Percentiles rank a stretch among this genome's conserved stretches.
phyloP scores from a whole-genome alignment of 225 moss, liverwort and hornwort species.

The Anthoceros angustus region DNA sequence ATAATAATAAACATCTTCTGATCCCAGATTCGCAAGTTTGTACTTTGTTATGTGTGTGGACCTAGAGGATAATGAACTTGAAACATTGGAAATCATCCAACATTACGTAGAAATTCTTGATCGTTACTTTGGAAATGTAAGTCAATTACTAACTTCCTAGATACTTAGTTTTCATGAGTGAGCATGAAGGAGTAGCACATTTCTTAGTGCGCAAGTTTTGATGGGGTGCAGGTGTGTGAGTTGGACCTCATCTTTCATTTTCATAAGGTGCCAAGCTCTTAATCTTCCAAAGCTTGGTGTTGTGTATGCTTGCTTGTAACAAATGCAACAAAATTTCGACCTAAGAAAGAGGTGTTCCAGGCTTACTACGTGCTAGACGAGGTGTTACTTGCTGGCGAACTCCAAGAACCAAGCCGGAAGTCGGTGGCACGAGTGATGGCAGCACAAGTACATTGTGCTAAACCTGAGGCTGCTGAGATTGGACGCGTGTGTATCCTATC shows the following conservation, averaged over 20 bases:
- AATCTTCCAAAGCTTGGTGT: no score
- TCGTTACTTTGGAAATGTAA: constrained; percentile 96
- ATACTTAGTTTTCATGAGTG: no score
- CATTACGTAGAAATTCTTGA: constrained; percentile 96
- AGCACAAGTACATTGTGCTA: background rate
- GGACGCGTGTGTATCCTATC: background rate
- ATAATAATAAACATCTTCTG: no score
- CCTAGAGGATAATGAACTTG: constrained; percentile 80
- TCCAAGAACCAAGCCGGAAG: background rate
- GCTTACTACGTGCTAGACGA: constrained; percentile 1
- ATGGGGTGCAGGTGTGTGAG: background rate
- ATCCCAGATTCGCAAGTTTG: constrained; percentile 81
- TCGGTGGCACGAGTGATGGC: background rate
- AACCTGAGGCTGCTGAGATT: background rate
- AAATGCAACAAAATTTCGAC: background rate
- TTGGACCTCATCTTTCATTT: background rate
- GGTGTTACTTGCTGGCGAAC: background rate
- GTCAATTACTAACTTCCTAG: no score
- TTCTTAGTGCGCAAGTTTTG: background rate
- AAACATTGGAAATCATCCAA: constrained; percentile 94
- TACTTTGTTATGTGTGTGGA: constrained; percentile 98
- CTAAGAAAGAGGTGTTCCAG: background rate
- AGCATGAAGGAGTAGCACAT: background rate
- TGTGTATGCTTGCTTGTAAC: no score
- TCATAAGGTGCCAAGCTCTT: background rate